A percentile compares a stretch with the other conserved stretches of the same genome.
Evolutionary conservation across 306 rosid species (phyloP).

Genomic region (Malus fusca): DNA sequence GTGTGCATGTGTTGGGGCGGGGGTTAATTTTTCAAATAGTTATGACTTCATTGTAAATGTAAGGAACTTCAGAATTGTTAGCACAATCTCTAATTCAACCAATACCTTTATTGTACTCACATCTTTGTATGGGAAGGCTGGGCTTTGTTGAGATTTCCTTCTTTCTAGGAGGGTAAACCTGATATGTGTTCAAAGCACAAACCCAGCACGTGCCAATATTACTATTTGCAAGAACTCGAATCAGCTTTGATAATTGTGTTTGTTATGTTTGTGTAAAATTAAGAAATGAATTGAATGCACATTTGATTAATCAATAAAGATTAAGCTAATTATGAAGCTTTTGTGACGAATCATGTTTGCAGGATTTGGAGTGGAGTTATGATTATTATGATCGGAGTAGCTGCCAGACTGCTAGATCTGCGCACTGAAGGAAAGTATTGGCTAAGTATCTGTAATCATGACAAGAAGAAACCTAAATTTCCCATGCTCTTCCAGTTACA

Average conservation of each 20-base stretch:
- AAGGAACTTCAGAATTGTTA: not conserved
- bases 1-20: not conserved
- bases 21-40: not conserved
- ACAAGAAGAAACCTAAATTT: conserved; percentile 34
- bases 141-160: not conserved
- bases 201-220: not conserved
- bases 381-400: conserved; percentile 59
- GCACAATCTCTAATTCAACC: not conserved
- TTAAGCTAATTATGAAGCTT: not conserved
- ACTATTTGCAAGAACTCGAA: not conserved
- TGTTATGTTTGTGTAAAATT: not conserved
- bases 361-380: conserved; percentile 74
- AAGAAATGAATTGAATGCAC: not conserved
- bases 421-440: conserved; percentile 56
- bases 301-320: not conserved
- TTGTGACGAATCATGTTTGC: conserved; percentile 22
- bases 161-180: not conserved
- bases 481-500: conserved; percentile 63
- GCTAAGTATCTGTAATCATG: conserved; percentile 50
- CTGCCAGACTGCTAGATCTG: conserved; percentile 63
- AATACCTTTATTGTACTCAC: not conserved
- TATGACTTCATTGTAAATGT: not conserved
- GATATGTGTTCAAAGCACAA: not conserved
- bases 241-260: not conserved
- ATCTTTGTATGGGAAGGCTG: not conserved